Evolutionary conservation across 371 early-diverging fungal species (phyloP).

Genomic region (Blakeslea trispora): DNA sequence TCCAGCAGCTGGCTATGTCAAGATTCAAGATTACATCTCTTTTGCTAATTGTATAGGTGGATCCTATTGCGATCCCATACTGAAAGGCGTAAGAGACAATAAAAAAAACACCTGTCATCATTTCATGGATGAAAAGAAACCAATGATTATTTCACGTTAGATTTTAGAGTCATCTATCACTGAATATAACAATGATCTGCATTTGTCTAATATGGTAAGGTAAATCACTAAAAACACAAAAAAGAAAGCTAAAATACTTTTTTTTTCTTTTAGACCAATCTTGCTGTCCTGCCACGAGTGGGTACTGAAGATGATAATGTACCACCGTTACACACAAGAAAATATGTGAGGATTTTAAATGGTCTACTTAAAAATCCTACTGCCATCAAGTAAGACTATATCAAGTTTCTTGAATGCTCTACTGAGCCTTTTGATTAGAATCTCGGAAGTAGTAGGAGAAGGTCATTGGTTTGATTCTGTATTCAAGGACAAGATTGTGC

Average conservation of each 20-base stretch:
- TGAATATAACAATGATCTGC: slow-evolving; percentile 73
- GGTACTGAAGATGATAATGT: slow-evolving; percentile 74
- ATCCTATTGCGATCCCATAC: slow-evolving; percentile 60
- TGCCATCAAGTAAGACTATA: slow-evolving; percentile 31
- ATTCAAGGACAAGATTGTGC: slow-evolving; percentile 48
- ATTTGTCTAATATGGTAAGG: slow-evolving; percentile 63
- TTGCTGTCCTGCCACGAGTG: slow-evolving; percentile 60
- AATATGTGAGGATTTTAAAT: slow-evolving; percentile 61
- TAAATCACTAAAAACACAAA: not conserved
- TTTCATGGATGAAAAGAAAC: too few relatives aligned
- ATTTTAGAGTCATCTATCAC: slow-evolving; percentile 68
- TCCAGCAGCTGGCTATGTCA: slow-evolving; percentile 71
- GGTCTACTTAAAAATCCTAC: slow-evolving; percentile 52
- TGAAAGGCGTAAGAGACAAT: slow-evolving; percentile 53
- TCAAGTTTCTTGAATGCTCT: not conserved
- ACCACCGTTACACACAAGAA: slow-evolving; percentile 67
- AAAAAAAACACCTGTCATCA: not conserved
- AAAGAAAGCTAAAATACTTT: not conserved
- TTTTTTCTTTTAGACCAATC: slow-evolving; percentile 59
- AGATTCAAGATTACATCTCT: slow-evolving; percentile 71
- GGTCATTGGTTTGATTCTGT: slow-evolving; percentile 72
- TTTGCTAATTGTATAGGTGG: slow-evolving; percentile 62
- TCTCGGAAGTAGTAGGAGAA: slow-evolving; percentile 58
- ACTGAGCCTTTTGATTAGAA: slow-evolving; percentile 24
- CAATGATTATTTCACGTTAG: slow-evolving; percentile 30